Base-by-base conservation (phyloP, 306 rosid species). In the Malus sylvestris region DNA sequence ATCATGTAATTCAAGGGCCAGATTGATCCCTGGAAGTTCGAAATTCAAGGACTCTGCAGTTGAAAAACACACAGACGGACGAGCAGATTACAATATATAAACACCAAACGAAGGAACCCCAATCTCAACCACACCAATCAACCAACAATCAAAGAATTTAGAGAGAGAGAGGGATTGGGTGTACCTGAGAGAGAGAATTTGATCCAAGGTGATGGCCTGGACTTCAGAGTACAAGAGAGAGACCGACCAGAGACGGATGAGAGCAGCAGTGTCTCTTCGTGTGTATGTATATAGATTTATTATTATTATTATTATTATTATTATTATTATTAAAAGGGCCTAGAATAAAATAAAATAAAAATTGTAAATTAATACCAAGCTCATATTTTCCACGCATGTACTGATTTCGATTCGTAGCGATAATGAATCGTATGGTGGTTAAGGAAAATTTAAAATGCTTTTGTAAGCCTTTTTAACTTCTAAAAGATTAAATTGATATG, bases 171-270 rank as follows among this genome's bases (percentile, higher is more conserved):
- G 11, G 12, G 12, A 40, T 40, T 40, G 45, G 45, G 45, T 40
- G 45, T 40, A 40, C 45, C 45, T 40, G 45, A 40, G 45, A 40
- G 45, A 40, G 45, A 40, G 12, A 40, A 9, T 9, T 40, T 10
- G 45, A 40, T 40, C 11, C 2, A 40, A 9, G 45, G 60, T 16
- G 68, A 59, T 59, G 44, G 81, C 81, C 70, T 59, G 81, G 81
- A 68, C 69, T 77, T 77, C 81, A 69, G 80, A 35, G 80, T 5
- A 53, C 65, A 38, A 67, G 45, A 40, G 45, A 40, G 3, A 40
- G 45, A 40, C 45, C 45, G 12, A 40, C 45, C 65, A 74, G 89
- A 84, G 83, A 79, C 83, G 79, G 60, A 1, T 30, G 85, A 75
- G 74, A 81, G 79, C 69, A 45, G 65, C 27, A 40, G 1, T 8